Percentiles rank a stretch among this genome's conserved stretches.
These are phyloP conservation scores for Cubamyces lactineus DNA, from an alignment of 768 basidiomycete genomes.

Conservation along the genomic window DNA sequence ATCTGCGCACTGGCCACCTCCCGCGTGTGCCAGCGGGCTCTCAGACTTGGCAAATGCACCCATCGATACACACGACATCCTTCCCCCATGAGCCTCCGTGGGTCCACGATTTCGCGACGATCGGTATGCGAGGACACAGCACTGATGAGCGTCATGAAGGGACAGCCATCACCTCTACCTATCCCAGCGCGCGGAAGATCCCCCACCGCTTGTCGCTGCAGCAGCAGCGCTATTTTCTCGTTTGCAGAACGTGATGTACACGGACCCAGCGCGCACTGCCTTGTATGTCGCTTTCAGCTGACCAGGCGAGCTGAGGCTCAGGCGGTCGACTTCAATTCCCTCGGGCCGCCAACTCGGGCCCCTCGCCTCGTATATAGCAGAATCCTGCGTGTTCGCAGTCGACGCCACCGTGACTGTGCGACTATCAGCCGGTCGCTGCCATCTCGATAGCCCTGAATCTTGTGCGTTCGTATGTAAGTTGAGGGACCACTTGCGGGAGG, in stretches of 20 bases:
- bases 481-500: too few species aligned
- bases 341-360: too few species aligned
- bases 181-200: too few species aligned
- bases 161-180: neutral
- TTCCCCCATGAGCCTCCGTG: too few species aligned
- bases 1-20: neutral
- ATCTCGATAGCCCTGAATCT: slow-evolving; percentile 1
- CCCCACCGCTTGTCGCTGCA: too few species aligned
- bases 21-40: too few species aligned
- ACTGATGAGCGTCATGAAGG: neutral
- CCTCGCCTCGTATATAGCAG: too few species aligned
- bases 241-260: too few species aligned
- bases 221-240: too few species aligned
- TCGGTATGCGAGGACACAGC: neutral
- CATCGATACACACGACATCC: neutral
- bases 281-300: neutral
- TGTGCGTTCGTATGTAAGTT: neutral
- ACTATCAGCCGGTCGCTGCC: slow-evolving; percentile 1
- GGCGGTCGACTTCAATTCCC: neutral
- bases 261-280: neutral
- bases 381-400: neutral
- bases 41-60: neutral
- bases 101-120: neutral
- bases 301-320: neutral
- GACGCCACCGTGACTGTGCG: neutral